Conservation (phyloP, 306 rosid species). For the Trifolium subterraneum region DNA sequence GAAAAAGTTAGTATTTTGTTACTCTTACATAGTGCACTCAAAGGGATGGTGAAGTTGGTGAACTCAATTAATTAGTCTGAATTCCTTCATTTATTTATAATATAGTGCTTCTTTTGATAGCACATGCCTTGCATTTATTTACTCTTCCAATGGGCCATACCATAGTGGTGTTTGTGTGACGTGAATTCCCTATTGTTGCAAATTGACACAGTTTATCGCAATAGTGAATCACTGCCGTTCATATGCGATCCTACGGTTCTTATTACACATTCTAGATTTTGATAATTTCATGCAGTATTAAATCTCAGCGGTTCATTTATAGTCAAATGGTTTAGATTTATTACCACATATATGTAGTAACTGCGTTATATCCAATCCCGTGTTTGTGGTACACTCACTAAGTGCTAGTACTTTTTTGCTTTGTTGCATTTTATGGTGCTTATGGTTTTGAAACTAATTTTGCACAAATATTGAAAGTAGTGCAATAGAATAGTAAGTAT, state of each 20-base stretch:
- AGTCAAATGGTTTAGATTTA: too few relatives aligned
- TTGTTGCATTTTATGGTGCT: background rate
- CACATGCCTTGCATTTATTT: conserved; percentile 65
- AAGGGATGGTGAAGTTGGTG: conserved; percentile 31
- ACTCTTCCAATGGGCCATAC: conserved; percentile 33
- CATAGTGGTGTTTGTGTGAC: conserved; percentile 36
- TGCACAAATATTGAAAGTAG: background rate
- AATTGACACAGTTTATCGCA: too few relatives aligned
- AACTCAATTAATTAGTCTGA: conserved; percentile 21
- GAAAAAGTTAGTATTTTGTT: background rate
- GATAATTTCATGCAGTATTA: too few relatives aligned
- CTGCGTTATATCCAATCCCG: too few relatives aligned
- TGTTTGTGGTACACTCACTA: too few relatives aligned
- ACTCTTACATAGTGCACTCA: conserved; percentile 19
- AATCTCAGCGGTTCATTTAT: too few relatives aligned
- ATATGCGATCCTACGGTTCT: too few relatives aligned
- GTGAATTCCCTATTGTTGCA: too few relatives aligned
- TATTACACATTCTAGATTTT: too few relatives aligned
- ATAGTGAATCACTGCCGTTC: too few relatives aligned
- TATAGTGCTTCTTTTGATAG: conserved; percentile 13
- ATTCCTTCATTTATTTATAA: conserved; percentile 33
- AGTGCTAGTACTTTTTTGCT: conserved; percentile 18
- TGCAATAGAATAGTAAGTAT: background rate
- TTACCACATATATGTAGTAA: too few relatives aligned
- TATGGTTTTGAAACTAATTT: background rate